phyloP scores from a whole-genome alignment of 2,329 filamentous ascomycete species.

The Simplicillium sp. region DNA sequence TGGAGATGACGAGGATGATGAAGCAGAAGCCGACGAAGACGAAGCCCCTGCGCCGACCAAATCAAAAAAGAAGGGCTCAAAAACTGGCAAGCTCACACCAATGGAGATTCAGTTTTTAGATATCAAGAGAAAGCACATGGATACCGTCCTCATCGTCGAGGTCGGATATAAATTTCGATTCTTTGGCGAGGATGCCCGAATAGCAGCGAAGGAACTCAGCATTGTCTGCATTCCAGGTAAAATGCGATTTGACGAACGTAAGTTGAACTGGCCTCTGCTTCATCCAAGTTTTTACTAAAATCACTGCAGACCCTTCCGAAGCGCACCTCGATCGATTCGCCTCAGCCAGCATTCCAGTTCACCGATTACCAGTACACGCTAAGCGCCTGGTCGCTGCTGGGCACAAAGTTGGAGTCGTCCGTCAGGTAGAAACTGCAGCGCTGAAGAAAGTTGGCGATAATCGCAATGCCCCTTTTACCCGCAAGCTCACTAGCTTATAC shows the following conservation, averaged over 20 bases:
- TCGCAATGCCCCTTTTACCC: conserved; percentile 80
- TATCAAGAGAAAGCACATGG: conserved; percentile 84
- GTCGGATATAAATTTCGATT: conserved; percentile 98
- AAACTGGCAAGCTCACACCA: conserved; percentile 74
- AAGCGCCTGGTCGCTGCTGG: conserved; percentile 87
- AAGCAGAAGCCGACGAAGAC: conserved; percentile 47
- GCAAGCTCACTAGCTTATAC: conserved; percentile 92
- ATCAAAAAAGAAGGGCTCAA: conserved; percentile 59
- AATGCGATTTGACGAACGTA: conserved; percentile 83
- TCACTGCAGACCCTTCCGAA: conserved; percentile 62
- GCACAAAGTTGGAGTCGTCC: conserved; percentile 90
- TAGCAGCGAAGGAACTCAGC: conserved; percentile 79
- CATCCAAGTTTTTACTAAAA: conserved; percentile 5
- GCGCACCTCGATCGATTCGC: conserved; percentile 88
- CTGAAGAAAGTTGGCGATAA: conserved; percentile 94
- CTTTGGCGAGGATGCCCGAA: conserved; percentile 88
- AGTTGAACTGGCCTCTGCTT: conserved; percentile 15
- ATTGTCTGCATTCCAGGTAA: conserved; percentile 98
- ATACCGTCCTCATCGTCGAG: conserved; percentile 84
- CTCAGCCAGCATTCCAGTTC: conserved; percentile 89
- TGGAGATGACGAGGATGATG: conserved; percentile 47
- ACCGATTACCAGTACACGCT: conserved; percentile 84
- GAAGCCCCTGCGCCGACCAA: conserved; percentile 36
- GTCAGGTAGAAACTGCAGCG: conserved; percentile 90
- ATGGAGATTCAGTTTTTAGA: conserved; percentile 91